Base-by-base conservation (phyloP, 768 basidiomycete genomes). In the Chalciporus piperatus region DNA sequence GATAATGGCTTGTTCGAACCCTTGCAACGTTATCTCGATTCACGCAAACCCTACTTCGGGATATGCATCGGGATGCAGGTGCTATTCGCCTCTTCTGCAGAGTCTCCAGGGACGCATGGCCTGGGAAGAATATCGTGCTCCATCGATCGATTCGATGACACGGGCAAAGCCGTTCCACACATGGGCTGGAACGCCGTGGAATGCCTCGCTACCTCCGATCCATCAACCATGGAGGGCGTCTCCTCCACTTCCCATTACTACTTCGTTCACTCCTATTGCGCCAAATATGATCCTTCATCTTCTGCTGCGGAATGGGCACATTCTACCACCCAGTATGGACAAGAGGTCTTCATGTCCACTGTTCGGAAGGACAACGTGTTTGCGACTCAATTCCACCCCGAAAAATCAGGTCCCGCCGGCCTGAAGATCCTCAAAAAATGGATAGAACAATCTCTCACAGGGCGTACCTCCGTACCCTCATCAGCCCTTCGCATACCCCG, bases 21-120 rank as follows among this genome's bases (percentile, higher is more conserved):
- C 22, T 77, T 99, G 50, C 80, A 79, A 55, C 71, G 78, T 45
- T 99, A 98, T 69, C 84, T 99, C 60, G 70, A 72, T 14, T 91
- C 91, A 11, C 96, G 97, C 22, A 82, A 79, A 60, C 97, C 96
- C 2, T 99, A 97, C 72, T 92, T 97, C 71, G 92, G 92, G 35
- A 98, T 99, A 74, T 99, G 97, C 73, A 91, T 99, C 64, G 97
- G 97, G 61, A 87, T 99, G 85, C 97, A 99, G 71, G 83, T 97
- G 51, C 89, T 99, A 55, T 98, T 93, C 72, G 74, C 80, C 51
- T 84, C 88, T 13, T 98, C 96, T 14, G 72, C 81, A 54, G 97
- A 99, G 74, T 85, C 86, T 13, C 78, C 82, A 14, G 62, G 67
- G 17, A 72, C 74, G 23, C 68, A 62, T n/a, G 95, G 96, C n/a